Base-by-base conservation (phyloP, 148 eudicot genomes). In the Vaccinium myrtillus region DNA sequence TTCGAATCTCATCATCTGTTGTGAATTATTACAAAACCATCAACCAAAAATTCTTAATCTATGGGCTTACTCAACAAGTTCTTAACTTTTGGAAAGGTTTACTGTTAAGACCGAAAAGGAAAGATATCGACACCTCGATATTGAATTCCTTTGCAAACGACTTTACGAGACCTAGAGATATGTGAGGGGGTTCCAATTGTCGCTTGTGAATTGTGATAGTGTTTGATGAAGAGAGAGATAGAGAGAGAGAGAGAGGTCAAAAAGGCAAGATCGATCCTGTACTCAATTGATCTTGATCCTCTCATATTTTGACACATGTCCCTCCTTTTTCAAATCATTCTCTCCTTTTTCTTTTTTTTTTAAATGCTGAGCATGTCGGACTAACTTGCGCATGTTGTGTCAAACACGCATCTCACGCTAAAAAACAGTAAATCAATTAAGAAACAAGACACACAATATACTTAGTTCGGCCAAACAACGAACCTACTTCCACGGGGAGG, bases 241-340 rank as follows among this genome's bases (percentile, higher is more conserved):
- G 36, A 32, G 36, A 32, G 69, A 54, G 84, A 69, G 74, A 69
- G 74, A 9, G 32, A 9, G 15, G 15, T 67, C 84, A 79, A 78
- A 84, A 83, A 78, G 89, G 84, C 86, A 85, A 85, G 76, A 88
- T 88, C 90, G 43, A 39, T 39, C 43, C 86, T 87, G 63, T 65
- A 32, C 83, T 50, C 54, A 56, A 48, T 81, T 58, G 46, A 43
- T 43, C 46, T 5, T 4, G 6, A 5, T 12, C 77, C 19, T 55
- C 77, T 84, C 43, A 19, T 19, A 55, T 80, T 21, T 27, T 11
- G 79, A 56, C 91, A 88, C 58, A 6, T 88, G 89, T 88, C 87
- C 15, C 1, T 67, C 56, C 84, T 86, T 90, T 53, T 53, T 21
- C 7, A 53, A 53, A 10, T 53, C 14, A 43, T 55, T 15, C 39